A percentile compares a stretch with the other conserved stretches of the same genome.
These are phyloP conservation scores for Trichophyton verrucosum DNA, from an alignment of 2,329 filamentous ascomycete species.

Conservation along the genomic window DNA sequence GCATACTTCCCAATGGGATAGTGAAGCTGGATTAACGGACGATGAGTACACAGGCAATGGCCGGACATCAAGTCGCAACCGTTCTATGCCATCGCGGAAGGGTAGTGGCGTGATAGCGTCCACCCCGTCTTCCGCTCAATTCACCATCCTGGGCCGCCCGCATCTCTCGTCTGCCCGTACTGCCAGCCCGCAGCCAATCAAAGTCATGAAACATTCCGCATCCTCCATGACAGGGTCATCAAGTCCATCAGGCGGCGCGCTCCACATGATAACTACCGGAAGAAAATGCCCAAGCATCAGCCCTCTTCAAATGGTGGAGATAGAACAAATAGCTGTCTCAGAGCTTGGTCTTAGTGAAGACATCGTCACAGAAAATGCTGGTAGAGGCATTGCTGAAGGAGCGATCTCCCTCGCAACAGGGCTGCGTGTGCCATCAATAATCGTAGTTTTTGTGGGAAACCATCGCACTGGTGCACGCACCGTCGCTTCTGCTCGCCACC, in stretches of 20 bases:
- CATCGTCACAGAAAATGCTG: slow-evolving; percentile 84
- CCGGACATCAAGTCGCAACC: slow-evolving; percentile 32
- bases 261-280: slow-evolving; percentile 44
- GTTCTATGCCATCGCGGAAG: slow-evolving; percentile 32
- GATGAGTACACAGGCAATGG: slow-evolving; percentile 29
- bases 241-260: slow-evolving; percentile 28
- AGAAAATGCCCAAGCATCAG: slow-evolving; percentile 46
- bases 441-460: slow-evolving; percentile 85
- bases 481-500: slow-evolving; percentile 71
- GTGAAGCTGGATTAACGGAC: slow-evolving; percentile 55
- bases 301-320: slow-evolving; percentile 75
- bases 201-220: slow-evolving; percentile 26
- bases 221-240: slow-evolving; percentile 31
- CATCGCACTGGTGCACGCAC: slow-evolving; percentile 79
- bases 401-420: slow-evolving; percentile 59
- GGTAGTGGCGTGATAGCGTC: slow-evolving; percentile 31
- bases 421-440: slow-evolving; percentile 41
- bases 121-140: slow-evolving; percentile 23
- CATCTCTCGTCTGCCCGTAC: slow-evolving; percentile 27
- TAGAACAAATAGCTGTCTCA: slow-evolving; percentile 80
- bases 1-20: slow-evolving; percentile 47
- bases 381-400: slow-evolving; percentile 68
- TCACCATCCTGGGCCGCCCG: slow-evolving; percentile 24
- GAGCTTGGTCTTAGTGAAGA: slow-evolving; percentile 80
- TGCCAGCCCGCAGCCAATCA: slow-evolving; percentile 30